Base-by-base conservation (phyloP, 305 asterid species). In the Fraxinus baroniana region DNA sequence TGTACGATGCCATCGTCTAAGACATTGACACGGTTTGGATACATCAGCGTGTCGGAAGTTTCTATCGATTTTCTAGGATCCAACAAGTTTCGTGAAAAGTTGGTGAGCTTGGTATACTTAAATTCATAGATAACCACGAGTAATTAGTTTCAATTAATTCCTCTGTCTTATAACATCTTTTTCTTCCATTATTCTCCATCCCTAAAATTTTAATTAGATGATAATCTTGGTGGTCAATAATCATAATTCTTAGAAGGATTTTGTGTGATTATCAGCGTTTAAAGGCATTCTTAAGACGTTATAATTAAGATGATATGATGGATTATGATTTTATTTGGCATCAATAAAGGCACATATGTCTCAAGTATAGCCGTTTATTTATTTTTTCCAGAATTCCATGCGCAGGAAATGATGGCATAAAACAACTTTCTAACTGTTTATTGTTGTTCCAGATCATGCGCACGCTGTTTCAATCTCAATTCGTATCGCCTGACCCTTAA, bases 351-450 rank as follows among this genome's bases (percentile, higher is more conserved):
- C 64, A 78, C 70, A 80, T 78, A 78, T 85, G 87, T 80, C 77
- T 32, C 32, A 33, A 77, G 41, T 73, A 78, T 32, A 83, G 78
- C 82, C 81, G 83, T 73, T 62, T 7, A 13, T 28, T 52, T 3
- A 15, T 13, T 28, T 32, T 66, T n/a, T 68, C 64, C 81, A 36
- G 81, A 76, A 66, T 24, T 85, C 52, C 83, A 77, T 83, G 90
- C 83, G 77, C 55, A 78, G 39, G 73, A 81, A 85, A 85, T 87
- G 88, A 87, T 87, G 87, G 84, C 73, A 73, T 76, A 76, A 5
- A 83, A 78, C 78, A 77, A 77, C 36, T 60, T 83, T 87, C 84
- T 37, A 76, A 83, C 83, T 83, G 77, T 87, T 49, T 79, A 81
- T 78, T 80, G 72, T 85, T 73, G 73, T 30, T 64, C 73, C 73